Base-by-base conservation (phyloP, 768 basidiomycete genomes). In the Hygrophoropsis aurantiaca region DNA sequence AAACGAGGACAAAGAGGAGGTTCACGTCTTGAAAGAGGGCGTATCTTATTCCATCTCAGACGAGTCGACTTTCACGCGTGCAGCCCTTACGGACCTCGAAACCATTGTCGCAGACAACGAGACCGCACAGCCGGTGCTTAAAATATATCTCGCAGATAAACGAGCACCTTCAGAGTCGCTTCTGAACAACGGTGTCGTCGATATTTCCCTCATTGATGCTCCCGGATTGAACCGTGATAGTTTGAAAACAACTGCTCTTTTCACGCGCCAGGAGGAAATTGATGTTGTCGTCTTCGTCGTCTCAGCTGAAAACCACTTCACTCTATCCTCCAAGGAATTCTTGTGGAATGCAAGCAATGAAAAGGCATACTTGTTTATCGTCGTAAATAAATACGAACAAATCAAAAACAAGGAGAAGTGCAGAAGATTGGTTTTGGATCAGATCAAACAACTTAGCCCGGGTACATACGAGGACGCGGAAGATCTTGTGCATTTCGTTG, bases 201-300 rank as follows among this genome's bases (percentile, higher is more conserved):
- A 97, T 64, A 97, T 98, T 58, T 94, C 94, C 10, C 88, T 98
- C 59, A 98, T 98, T 64, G 97, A 99, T 56, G 95, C 94, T 0
- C 97, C 97, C 2, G 97, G 97, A 44, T 82, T 99, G 43, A 99
- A 99, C 68, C 85, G 93, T 39, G 97, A 99, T 67, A 90, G 85
- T 50, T 59, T 94, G 60, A 88, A 95, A 72, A 99, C 97, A 1
- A 99, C 95, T 3, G 90, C 92, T 6, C 74, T 97, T 42, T 98
- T 99, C 57, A 82, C 94, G 26, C 89, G 93, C 15, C 97, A 98
- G 66, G 89, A 94, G 61, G 94, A 97, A 69, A 98, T 99, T 37
- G 97, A 99, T 64, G 95, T 99, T 19, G 82, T 99, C 47, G 95
- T 99, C 47, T 99, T 97, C 65, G 94, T 97, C 56, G 94, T 97